Percentiles rank a stretch among this genome's conserved stretches.
These are phyloP conservation scores for Amphichorda felina DNA, from an alignment of 2,329 filamentous ascomycete species.

Conservation along the genomic window DNA sequence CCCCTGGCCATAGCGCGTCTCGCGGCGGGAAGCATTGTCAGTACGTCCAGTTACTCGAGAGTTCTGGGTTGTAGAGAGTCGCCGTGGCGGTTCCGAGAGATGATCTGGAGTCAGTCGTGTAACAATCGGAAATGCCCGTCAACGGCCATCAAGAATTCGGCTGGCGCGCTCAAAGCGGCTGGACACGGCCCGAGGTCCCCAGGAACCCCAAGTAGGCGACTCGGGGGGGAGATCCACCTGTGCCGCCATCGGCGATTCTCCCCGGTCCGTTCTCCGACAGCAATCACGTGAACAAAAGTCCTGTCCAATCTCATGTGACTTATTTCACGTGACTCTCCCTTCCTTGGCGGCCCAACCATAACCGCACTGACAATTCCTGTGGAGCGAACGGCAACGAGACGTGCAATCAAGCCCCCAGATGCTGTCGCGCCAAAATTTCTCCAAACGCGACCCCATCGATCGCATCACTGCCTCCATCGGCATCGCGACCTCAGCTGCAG, in stretches of 20 bases:
- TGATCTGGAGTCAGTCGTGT: too few relatives aligned
- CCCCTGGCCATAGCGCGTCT: constrained; percentile 15
- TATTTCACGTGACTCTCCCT: constrained; percentile 2
- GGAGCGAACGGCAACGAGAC: background rate
- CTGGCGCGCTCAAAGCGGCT: constrained; percentile 12
- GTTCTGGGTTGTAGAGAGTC: too few relatives aligned
- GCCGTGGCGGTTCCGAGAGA: too few relatives aligned
- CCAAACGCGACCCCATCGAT: constrained; percentile 15
- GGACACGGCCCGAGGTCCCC: constrained; percentile 23
- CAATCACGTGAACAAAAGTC: background rate
- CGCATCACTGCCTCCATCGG: constrained; percentile 9
- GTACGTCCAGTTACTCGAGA: too few relatives aligned
- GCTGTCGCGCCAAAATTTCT: constrained; percentile 26
- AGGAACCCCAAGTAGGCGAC: background rate
- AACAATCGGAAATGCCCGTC: too few relatives aligned
- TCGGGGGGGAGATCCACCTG: background rate
- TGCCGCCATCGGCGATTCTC: constrained; percentile 2
- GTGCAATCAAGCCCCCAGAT: background rate
- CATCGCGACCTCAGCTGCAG: constrained; percentile 13
- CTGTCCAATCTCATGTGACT: background rate
- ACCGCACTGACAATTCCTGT: background rate
- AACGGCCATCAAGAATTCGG: too few relatives aligned
- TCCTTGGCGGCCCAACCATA: background rate
- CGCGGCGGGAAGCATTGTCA: constrained; percentile 18
- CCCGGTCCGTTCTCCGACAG: too few relatives aligned